Base-by-base conservation (phyloP, 2,329 filamentous ascomycete species). In the Talaromyces amestolkiae region DNA sequence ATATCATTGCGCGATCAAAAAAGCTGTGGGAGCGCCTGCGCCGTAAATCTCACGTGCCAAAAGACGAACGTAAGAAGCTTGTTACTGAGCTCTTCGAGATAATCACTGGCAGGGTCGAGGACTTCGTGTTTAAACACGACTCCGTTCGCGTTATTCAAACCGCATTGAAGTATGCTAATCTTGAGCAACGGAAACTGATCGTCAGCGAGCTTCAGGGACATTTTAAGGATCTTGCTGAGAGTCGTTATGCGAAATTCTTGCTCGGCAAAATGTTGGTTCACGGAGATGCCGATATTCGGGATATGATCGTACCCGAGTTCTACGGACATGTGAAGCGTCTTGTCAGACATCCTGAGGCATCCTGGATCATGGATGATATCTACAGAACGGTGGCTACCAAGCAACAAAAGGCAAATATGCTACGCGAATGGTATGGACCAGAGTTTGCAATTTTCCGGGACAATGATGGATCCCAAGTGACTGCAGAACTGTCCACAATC, bases 41-140 rank as follows among this genome's bases (percentile, higher is more conserved):
- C 69, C 85, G 92, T 72, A 98, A 98, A 81, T 97, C 93, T 2
- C 92, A 97, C 73, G 92, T 99, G 1, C 91, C 93, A 47, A 88
- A 90, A 72, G 91, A 96, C 45, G 93, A 99, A 82, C 87, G 95
- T 68, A 90, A 94, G 78, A 85, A 90, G 76, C 86, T 99, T 47
- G 91, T 98, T 58, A 86, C 89, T 67, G 94, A 99, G 81, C 85
- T 99, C 31, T 98, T 96, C 78, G 85, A 86, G 65, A 96, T 99
- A 74, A 91, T 97, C 72, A 95, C 91, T 27, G 94, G 93, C 62
- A 88, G 91, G 65, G 91, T 98, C 72, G 92, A 92, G 79, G 95
- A 98, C 68, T 97, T 98, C 71, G 94, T 97, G 22, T 91, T 99
- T 81, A 99, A 99, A 86, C 95, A 99, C 78, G 95, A 99, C 76